These are phyloP conservation scores for Colletotrichum liriopes DNA, from an alignment of 2,329 filamentous ascomycete species.

Conservation along the genomic window DNA sequence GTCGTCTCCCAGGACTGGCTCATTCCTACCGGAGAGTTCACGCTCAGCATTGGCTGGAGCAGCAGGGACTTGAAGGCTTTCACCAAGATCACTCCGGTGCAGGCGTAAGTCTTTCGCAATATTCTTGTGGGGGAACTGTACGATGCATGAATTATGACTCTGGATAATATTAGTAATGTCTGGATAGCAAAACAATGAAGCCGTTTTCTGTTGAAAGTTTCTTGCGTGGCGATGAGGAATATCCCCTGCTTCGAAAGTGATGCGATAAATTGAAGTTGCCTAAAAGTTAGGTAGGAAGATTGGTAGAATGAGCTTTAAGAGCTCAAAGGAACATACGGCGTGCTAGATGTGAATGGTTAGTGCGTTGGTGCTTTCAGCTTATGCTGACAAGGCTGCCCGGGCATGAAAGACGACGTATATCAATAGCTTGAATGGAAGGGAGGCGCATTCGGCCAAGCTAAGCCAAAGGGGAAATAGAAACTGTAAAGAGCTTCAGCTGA, in stretches of 20 bases:
- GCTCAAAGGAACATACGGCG: background rate
- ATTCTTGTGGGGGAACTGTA: background rate
- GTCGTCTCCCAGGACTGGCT: constrained; percentile 59
- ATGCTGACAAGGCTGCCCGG: too few species aligned
- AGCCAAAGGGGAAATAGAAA: too few species aligned
- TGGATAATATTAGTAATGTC: constrained; percentile 39
- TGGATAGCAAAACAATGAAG: constrained; percentile 16
- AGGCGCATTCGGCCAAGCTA: too few species aligned
- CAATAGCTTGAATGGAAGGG: too few species aligned
- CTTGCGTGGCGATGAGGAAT: background rate
- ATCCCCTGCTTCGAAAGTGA: background rate
- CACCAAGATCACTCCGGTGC: constrained; percentile 35
- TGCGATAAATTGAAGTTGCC: background rate
- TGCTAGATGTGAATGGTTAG: too few species aligned
- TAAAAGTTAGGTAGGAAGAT: rapidly evolving
- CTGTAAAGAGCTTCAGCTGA: too few species aligned
- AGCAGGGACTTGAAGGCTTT: constrained; percentile 45
- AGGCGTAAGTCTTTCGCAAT: constrained; percentile 15
- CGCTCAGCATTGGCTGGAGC: constrained; percentile 51
- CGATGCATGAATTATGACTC: constrained; percentile 32
- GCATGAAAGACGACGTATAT: too few species aligned
- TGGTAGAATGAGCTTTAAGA: background rate
- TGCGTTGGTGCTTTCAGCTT: too few species aligned
- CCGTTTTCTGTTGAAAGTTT: constrained; percentile 1
- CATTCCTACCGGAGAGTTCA: constrained; percentile 52